Base-by-base conservation (phyloP, 78 protist genomes). In the Neovahlkampfia damariscottae region DNA sequence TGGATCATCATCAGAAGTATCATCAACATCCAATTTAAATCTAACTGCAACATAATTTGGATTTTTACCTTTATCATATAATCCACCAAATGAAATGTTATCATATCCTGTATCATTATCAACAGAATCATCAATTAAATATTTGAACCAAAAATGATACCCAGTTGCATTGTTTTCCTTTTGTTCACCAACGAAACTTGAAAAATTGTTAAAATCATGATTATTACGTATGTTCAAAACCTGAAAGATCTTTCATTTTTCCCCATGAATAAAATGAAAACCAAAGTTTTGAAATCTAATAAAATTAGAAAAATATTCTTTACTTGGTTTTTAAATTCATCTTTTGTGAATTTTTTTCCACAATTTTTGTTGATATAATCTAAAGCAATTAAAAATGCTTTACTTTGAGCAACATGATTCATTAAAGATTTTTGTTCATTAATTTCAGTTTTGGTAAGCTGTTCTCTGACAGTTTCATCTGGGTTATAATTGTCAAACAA, bases 171-270 rank as follows among this genome's bases (percentile, higher is more conserved):
- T 19, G 19, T 50, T 50, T 19, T 50, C 19, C 19, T 19, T 50
- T 50, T 19, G 19, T 19, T 50, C 62, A n/a, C 62, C 62, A 19
- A 50, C 62, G 19, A 50, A 50, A 50, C n/a, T n/a, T n/a, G n/a
- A n/a, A n/a, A n/a, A n/a, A n/a, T n/a, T n/a, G n/a, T n/a, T n/a
- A n/a, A n/a, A n/a, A n/a, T n/a, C n/a, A n/a, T n/a, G n/a, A n/a
- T n/a, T n/a, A n/a, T n/a, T n/a, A n/a, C n/a, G 62, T 50, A 50
- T 50, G 62, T 50, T 50, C 62, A 50, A 50, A 50, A 19, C 62
- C 62, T n/a, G 62, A 50, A 50, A 50, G 62, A n/a, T 19, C 19
- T 50, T 19, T 50, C 62, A 50, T 50, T 19, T 50, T 19, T n/a
- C 62, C 62, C 62, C 62, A 50, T 19, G 19, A 19, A 50, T 50